Evolutionary conservation across 768 basidiomycete species (phyloP), one percentile per base, ranked within the genome.

Genomic region (Cyclocybe cylindracea): DNA sequence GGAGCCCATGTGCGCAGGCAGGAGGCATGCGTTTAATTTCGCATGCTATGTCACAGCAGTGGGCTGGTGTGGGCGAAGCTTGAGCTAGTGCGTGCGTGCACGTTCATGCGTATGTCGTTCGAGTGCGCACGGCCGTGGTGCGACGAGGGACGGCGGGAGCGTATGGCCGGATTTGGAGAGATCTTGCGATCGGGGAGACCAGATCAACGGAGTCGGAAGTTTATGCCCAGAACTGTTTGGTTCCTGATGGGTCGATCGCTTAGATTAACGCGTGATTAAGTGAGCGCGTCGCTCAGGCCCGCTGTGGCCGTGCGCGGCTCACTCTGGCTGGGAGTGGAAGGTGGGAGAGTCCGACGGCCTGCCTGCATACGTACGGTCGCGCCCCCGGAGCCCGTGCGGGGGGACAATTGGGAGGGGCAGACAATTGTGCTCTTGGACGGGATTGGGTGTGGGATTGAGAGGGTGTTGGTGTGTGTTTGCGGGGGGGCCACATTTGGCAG

Each of bases 401-500:
- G 46, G 45, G 37, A 41, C 29, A 32, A 41, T 40, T 18, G 51
- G 38, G 31, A 19, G 19, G 44, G 42, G 39, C 35, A 34, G 29
- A 50, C 24, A 44, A 44, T 16, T 44, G 37, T 41, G 39, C 32
- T 19, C 39, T 34, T 38, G 49, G 47, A 51, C 37, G 19, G 44
- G 16, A 39, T 36, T 54, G 50, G 50, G 41, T 13, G 54, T 51
- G 48, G 44, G n/a, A n/a, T n/a, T n/a, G n/a, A n/a, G 54, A 46
- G 39, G 32, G 32, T 51, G 53, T 60, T 61, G 55, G 35, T 24
- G 50, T 53, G 38, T 61, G 48, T 59, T 61, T 61, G 53, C 39
- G 31, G 53, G 38, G 39, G 24, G 33, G 39, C 53, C 59, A 38
- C 51, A 64, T 64, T 42, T 41, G 58, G 59, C 35, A 29, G 53